A percentile compares a stretch with the other conserved stretches of the same genome.
phyloP scores from a whole-genome alignment of 2,329 filamentous ascomycete species.

The Acephala macrosclerotiorum region DNA sequence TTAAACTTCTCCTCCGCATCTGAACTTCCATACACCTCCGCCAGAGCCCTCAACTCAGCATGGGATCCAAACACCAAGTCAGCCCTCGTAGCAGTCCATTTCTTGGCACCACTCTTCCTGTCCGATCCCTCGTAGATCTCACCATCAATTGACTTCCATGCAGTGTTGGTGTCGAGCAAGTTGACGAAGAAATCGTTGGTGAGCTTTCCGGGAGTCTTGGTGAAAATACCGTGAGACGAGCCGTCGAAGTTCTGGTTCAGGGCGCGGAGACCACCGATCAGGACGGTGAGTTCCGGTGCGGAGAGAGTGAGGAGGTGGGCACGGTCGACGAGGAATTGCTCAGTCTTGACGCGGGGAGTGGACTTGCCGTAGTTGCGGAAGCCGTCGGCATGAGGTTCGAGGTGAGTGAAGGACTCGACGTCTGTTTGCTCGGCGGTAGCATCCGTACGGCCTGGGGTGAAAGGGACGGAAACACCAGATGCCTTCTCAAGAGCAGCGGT shows the following conservation, averaged over 20 bases:
- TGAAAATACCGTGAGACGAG: slow-evolving; percentile 72
- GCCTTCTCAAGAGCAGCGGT: slow-evolving; percentile 76
- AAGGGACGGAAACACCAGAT: slow-evolving; percentile 69
- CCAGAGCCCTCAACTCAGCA: slow-evolving; percentile 73
- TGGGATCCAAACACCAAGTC: slow-evolving; percentile 79
- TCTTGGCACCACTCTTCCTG: slow-evolving; percentile 69
- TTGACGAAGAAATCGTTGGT: slow-evolving; percentile 87
- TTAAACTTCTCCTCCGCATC: slow-evolving; percentile 71
- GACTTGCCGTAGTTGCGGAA: slow-evolving; percentile 82
- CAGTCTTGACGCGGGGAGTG: slow-evolving; percentile 65
- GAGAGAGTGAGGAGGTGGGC: slow-evolving; percentile 75
- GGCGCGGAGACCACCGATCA: slow-evolving; percentile 75
- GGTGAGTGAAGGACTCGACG: slow-evolving; percentile 64
- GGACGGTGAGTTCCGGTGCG: slow-evolving; percentile 73
- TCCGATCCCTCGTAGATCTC: slow-evolving; percentile 71
- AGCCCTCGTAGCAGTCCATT: slow-evolving; percentile 73
- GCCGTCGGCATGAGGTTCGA: slow-evolving; percentile 75
- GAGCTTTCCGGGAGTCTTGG: slow-evolving; percentile 69
- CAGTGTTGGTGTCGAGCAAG: slow-evolving; percentile 71
- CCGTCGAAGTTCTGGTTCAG: slow-evolving; percentile 76
- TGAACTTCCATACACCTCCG: slow-evolving; percentile 71
- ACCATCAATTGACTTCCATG: slow-evolving; percentile 64
- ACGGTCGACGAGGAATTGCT: slow-evolving; percentile 75
- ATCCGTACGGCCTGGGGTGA: slow-evolving; percentile 76
- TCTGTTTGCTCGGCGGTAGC: slow-evolving; percentile 78